Conservation (phyloP, 768 basidiomycete genomes). For the Udeniomyces megalosporus region DNA sequence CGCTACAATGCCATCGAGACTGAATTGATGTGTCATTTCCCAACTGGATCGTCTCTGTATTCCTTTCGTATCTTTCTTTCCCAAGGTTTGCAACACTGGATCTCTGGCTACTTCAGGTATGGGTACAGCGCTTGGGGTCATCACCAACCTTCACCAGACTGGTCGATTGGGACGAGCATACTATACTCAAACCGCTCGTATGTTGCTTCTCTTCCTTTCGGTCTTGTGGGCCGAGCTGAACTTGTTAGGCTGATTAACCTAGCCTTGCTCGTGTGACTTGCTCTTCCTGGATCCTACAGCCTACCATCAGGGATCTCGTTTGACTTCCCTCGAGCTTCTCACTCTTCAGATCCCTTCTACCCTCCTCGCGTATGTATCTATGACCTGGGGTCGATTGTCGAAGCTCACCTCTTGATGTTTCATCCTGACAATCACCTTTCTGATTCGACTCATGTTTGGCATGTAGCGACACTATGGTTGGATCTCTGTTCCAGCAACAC, state of each 20-base stretch:
- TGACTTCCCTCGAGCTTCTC: conserved; percentile 79
- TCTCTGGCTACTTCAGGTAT: conserved; percentile 90
- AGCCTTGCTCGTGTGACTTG: not conserved
- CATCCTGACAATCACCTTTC: not conserved
- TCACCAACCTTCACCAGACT: conserved; percentile 71
- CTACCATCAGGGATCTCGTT: conserved; percentile 70
- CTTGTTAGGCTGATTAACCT: too few relatives aligned
- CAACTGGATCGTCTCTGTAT: conserved; percentile 57
- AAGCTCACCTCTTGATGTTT: too few relatives aligned
- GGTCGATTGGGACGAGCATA: conserved; percentile 64
- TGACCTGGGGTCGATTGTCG: not conserved
- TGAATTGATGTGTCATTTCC: too few relatives aligned
- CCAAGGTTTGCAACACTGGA: conserved; percentile 79
- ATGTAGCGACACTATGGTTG: conserved; percentile 71
- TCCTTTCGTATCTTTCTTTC: not conserved
- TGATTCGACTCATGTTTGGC: conserved; percentile 4
- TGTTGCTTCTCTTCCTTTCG: not conserved
- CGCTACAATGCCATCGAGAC: too few relatives aligned
- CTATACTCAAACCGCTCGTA: conserved; percentile 75
- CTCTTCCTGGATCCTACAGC: conserved; percentile 24
- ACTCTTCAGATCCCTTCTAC: conserved; percentile 67
- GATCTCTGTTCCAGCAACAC: conserved; percentile 72
- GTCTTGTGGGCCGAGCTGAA: too few relatives aligned
- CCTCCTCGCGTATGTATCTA: conserved; percentile 52
- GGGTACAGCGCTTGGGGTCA: conserved; percentile 84